Evolutionary conservation across 345 rosid species (phyloP), one percentile per base, ranked within the genome.

Genomic region (Aquilaria malaccensis): DNA sequence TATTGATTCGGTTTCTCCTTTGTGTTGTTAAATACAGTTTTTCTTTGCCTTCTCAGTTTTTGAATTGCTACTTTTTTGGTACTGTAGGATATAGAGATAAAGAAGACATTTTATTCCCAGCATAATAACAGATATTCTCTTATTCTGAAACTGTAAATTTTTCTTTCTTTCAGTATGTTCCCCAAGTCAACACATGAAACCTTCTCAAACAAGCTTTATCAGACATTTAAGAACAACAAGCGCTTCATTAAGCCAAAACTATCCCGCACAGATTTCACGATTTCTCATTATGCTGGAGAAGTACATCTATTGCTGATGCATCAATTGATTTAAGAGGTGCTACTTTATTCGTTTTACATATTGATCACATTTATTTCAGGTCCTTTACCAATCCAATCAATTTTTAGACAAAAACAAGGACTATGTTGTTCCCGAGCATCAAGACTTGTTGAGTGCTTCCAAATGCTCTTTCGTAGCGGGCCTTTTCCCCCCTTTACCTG

Each of bases 121-220:
- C 7, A 9, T 4, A 37, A 37, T 37, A 37, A 4, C 43, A 37
- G 43, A 37, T 37, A 37, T 9, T 37, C 43, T 37, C 3, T 37
- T 37, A 37, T 50, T 13, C 15, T 50, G 3, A 50, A 50, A 50
- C 54, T 11, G 10, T 45, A 37, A 37, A 9, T 37, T 22, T 22
- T 22, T 37, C 43, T 52, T 1, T 45, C 69, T 68, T 81, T 61
- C 85, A 94, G 99, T 70, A 94, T 94, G 99, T 94, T 94, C 70
- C 99, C 99, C 10, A 93, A 94, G 80, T 94, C 99, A 60, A 94
- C 99, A 4, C 99, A 94, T 48, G 99, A 94, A 74, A 94, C 99
- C 54, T 94, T 94, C 74, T 66, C 97, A 1, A 87, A 89, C 66
- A 94, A 86, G 85, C 92, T 94, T 32, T 89, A 89, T 70, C 99